phyloP scores from a whole-genome alignment of 306 rosid genomes.

The Cyamopsis tetragonoloba region DNA sequence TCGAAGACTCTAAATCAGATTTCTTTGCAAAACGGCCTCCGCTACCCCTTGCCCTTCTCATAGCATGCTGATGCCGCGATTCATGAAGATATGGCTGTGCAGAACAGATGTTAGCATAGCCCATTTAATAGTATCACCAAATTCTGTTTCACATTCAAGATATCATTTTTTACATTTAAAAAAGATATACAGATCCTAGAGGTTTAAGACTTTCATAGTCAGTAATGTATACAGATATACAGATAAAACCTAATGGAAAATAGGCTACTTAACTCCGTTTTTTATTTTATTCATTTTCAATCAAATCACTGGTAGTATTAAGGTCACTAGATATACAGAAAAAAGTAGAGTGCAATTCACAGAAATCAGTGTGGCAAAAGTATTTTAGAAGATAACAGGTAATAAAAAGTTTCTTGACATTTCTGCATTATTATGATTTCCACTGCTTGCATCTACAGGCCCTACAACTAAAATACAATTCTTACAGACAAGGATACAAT shows the following conservation, averaged over 20 bases:
- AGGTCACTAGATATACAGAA: background rate
- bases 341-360: background rate
- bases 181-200: too few species aligned
- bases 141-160: background rate
- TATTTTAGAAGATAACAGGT: background rate
- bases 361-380: background rate
- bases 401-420: background rate
- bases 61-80: conserved; percentile 96
- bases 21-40: conserved; percentile 99
- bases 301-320: background rate
- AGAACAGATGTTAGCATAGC: conserved; percentile 29
- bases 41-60: conserved; percentile 88
- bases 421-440: background rate
- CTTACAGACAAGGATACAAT: background rate
- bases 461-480: background rate
- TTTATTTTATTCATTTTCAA: background rate
- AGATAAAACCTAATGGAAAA: background rate
- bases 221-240: too few species aligned
- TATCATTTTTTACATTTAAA: background rate
- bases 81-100: conserved; percentile 94
- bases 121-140: background rate
- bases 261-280: background rate
- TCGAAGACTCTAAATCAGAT: conserved; percentile 35
- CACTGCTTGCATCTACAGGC: background rate
- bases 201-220: too few species aligned